These are phyloP conservation scores for Phytophthora quininea DNA, from an alignment of 352 stramenopile genomes.

Conservation along the genomic window DNA sequence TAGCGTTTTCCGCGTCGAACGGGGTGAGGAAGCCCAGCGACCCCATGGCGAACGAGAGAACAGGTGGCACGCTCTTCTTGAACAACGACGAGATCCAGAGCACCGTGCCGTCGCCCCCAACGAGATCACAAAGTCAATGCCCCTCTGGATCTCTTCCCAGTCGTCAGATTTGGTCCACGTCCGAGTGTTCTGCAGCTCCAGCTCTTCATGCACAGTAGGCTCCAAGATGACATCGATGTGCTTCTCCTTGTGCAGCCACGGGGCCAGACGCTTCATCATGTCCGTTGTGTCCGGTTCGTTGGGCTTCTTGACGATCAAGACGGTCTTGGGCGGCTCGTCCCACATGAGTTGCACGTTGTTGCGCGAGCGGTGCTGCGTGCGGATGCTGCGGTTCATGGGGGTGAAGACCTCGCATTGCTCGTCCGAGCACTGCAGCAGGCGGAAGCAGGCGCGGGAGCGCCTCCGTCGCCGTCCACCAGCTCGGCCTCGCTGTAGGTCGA, in stretches of 20 bases:
- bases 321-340: constrained; percentile 80
- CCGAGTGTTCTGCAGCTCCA: constrained; percentile 54
- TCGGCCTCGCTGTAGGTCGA: constrained; percentile 55
- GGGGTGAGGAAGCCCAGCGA: constrained; percentile 97
- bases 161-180: constrained; percentile 69
- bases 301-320: constrained; percentile 91
- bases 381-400: constrained; percentile 86
- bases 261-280: constrained; percentile 64
- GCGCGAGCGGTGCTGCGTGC: constrained; percentile 80
- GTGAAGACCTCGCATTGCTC: constrained; percentile 90
- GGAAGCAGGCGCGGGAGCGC: constrained; percentile 66
- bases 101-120: constrained; percentile 96
- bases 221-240: constrained; percentile 78
- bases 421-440: constrained; percentile 85
- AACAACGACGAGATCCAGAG: constrained; percentile 90
- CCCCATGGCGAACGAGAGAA: constrained; percentile 95
- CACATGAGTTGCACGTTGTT: constrained; percentile 92
- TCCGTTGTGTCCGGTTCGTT: constrained; percentile 81
- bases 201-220: constrained; percentile 71
- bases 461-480: constrained; percentile 24
- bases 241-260: constrained; percentile 82
- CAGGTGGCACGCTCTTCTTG: constrained; percentile 92
- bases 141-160: constrained; percentile 73
- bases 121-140: constrained; percentile 93
- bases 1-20: constrained; percentile 82